These are phyloP conservation scores for Lipomyces sp. DNA, from an alignment of 805 yeast genomes.

Conservation along the genomic window DNA sequence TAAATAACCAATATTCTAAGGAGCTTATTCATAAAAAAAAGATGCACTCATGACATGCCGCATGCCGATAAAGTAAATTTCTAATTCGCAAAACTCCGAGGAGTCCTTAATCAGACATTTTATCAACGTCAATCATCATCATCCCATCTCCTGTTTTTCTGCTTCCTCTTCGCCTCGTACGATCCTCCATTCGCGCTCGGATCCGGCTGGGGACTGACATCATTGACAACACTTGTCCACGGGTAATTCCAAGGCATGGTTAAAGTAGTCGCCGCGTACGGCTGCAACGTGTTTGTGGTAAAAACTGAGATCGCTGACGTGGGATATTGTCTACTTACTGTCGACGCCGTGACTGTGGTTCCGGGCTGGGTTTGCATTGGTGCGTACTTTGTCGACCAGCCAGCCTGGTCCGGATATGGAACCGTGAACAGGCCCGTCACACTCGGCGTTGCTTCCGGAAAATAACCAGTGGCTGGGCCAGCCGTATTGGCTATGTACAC, in stretches of 20 bases:
- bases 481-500: slow-evolving; percentile 56
- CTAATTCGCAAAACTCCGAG: background rate
- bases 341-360: slow-evolving; percentile 60
- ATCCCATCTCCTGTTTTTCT: slow-evolving; percentile 26
- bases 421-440: slow-evolving; percentile 60
- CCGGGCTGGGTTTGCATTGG: slow-evolving; percentile 95
- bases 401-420: slow-evolving; percentile 80
- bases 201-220: slow-evolving; percentile 57
- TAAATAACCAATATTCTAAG: background rate
- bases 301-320: slow-evolving; percentile 66
- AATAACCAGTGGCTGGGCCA: slow-evolving; percentile 49
- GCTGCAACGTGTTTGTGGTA: slow-evolving; percentile 53
- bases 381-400: slow-evolving; percentile 70
- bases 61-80: too few species aligned
- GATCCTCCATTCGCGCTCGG: slow-evolving; percentile 26
- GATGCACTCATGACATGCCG: background rate
- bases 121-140: slow-evolving; percentile 5
- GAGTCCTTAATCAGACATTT: too few species aligned
- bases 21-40: background rate
- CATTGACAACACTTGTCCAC: slow-evolving; percentile 64
- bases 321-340: slow-evolving; percentile 69
- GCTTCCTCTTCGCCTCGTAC: slow-evolving; percentile 8
- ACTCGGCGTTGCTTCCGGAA: slow-evolving; percentile 49
- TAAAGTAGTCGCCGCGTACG: slow-evolving; percentile 61
- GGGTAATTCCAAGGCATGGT: slow-evolving; percentile 88